Base-by-base conservation (phyloP, 176 grass and related monocot genomes). In the Triticum timopheevii region DNA sequence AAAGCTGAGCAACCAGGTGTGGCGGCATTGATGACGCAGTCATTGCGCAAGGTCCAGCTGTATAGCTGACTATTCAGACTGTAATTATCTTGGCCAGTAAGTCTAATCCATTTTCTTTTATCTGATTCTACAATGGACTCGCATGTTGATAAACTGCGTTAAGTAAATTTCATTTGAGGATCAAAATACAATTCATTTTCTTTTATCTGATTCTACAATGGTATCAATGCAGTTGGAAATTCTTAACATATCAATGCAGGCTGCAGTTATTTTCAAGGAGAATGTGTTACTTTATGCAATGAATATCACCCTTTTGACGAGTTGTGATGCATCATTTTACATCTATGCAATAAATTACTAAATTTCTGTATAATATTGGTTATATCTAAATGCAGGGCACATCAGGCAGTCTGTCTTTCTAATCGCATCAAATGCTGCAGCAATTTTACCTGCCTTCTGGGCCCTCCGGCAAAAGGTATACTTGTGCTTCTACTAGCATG, bases 371-470 rank as follows among this genome's bases (percentile, higher is more conserved):
- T 90, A 65, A 84, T 65, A 78, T 44, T 82, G 75, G 25, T 49
- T 72, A 64, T 44, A 80, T 73, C 45, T 80, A 73, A 89, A 65
- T 90, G 75, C 80, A 98, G 96, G 96, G 64, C 96, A 98, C 82
- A 90, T 98, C 44, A 91, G 90, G 93, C 96, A 98, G 70, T 94
- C 92, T 69, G 90, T 98, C 58, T 98, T 93, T 94, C 88, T 96
- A 80, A 90, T 98, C 20, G 87, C 93, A 75, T 98, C 96, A 82
- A 98, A 98, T 93, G 96, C 84, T 73, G 96, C 93, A 82, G 93
- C 93, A 75, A 89, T 92, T 78, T 92, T 98, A 72, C 96, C 93
- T 80, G 92, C 96, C 88, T 94, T 89, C 63, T 94, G 96, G 96
- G 92, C 93, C 31, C 88, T 98, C 77, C 90, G 88, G 65, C 88